Evolutionary conservation across 148 eudicot species (phyloP).

Genomic region (Rhododendron henanense): DNA sequence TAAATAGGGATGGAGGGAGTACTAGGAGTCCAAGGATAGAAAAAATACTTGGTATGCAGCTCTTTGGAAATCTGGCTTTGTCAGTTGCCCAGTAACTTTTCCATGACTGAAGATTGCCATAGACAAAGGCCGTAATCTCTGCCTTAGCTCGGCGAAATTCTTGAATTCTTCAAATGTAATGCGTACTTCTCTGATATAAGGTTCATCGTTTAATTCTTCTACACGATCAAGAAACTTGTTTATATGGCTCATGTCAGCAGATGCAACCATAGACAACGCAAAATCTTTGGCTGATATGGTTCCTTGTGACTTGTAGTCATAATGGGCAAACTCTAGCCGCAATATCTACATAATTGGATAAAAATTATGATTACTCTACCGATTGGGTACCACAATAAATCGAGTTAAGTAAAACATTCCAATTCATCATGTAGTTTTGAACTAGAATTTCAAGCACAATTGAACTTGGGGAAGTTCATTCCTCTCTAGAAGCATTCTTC

Average conservation of each 20-base stretch:
- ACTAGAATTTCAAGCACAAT: neutral
- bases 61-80: slow-evolving; percentile 73
- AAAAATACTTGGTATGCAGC: slow-evolving; percentile 69
- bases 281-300: slow-evolving; percentile 7
- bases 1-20: neutral
- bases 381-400: neutral
- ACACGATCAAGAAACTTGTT: slow-evolving; percentile 6
- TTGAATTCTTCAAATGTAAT: slow-evolving; percentile 69
- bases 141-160: slow-evolving; percentile 62
- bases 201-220: neutral
- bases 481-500: neutral
- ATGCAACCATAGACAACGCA: neutral
- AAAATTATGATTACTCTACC: neutral
- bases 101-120: slow-evolving; percentile 78
- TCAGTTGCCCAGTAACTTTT: slow-evolving; percentile 60
- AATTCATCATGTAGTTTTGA: neutral
- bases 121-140: slow-evolving; percentile 54
- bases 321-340: slow-evolving; percentile 4
- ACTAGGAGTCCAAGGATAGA: neutral
- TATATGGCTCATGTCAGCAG: neutral
- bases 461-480: neutral
- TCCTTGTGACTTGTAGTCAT: slow-evolving; percentile 13
- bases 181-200: slow-evolving; percentile 18
- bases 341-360: slow-evolving; percentile 15
- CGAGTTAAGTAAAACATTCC: neutral